Percentiles rank a stretch among this genome's conserved stretches.
Conservation (phyloP, 2,329 filamentous ascomycete genomes). For the Lizonia empirigonia region DNA sequence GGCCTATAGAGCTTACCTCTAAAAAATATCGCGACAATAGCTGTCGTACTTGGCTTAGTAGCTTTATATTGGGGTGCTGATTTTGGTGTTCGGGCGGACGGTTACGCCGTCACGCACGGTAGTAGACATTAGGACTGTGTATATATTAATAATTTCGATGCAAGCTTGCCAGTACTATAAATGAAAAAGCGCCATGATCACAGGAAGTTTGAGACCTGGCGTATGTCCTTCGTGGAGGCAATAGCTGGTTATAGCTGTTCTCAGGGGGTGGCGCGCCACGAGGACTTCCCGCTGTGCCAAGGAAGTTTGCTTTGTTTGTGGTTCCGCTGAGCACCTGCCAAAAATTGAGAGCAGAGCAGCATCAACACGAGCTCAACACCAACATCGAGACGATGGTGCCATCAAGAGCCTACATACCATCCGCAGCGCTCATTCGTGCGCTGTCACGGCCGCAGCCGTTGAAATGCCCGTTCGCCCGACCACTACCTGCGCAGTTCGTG, state of each 20-base stretch:
- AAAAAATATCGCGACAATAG: no score
- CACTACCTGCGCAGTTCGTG: conserved; percentile 20
- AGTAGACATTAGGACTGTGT: no score
- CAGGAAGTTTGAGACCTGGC: not conserved
- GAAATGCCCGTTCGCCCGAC: conserved; percentile 27
- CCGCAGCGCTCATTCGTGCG: conserved; percentile 31
- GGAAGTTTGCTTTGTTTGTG: conserved; percentile 25
- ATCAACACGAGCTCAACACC: not conserved
- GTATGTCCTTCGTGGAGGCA: not conserved
- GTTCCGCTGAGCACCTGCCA: conserved; percentile 17
- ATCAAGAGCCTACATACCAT: conserved; percentile 34
- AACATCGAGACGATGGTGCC: conserved; percentile 3
- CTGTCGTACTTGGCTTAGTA: no score
- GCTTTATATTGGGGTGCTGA: no score
- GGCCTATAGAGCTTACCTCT: no score
- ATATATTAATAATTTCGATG: no score
- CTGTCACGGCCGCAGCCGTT: conserved; percentile 28
- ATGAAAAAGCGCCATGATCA: no score
- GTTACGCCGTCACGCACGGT: no score
- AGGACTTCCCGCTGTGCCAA: conserved; percentile 37
- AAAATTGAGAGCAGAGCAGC: conserved; percentile 15
- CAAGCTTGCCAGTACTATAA: no score
- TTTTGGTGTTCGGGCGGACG: no score
- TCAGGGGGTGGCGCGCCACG: conserved; percentile 4
- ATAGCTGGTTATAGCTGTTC: no score